These are phyloP conservation scores for Debaryomyces fabryi DNA, from an alignment of 1,139 yeast species.

Conservation along the genomic window DNA sequence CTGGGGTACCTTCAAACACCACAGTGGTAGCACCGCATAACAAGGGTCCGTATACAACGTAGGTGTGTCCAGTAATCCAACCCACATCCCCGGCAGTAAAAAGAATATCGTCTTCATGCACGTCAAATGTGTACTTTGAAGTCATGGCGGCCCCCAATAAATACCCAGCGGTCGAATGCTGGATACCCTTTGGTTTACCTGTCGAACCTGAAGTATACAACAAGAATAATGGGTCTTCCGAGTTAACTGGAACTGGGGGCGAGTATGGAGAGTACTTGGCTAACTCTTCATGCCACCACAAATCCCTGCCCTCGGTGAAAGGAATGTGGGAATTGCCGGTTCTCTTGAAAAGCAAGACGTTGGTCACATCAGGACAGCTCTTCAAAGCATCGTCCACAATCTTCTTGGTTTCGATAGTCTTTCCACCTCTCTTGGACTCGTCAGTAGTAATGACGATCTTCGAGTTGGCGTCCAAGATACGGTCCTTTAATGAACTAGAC, in stretches of 20 bases:
- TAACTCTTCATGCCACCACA: constrained; percentile 82
- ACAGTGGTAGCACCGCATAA: constrained; percentile 79
- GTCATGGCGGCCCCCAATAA: constrained; percentile 70
- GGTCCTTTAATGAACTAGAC: constrained; percentile 72
- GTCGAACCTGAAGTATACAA: constrained; percentile 72
- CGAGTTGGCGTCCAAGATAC: constrained; percentile 77
- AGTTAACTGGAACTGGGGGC: constrained; percentile 61
- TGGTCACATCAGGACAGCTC: constrained; percentile 66
- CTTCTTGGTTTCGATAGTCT: constrained; percentile 78
- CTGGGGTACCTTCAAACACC: constrained; percentile 86
- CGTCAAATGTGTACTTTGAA: constrained; percentile 75
- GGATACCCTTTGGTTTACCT: constrained; percentile 71
- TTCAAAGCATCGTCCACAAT: constrained; percentile 81
- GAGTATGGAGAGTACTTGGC: constrained; percentile 64
- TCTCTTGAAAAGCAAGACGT: constrained; percentile 72
- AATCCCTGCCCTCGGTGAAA: constrained; percentile 62
- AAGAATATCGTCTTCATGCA: constrained; percentile 68
- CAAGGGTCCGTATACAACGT: constrained; percentile 81
- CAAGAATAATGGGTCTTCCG: constrained; percentile 66
- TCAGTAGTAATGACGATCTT: constrained; percentile 76
- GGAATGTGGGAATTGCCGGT: constrained; percentile 72
- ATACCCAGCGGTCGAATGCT: constrained; percentile 80
- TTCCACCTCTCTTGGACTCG: constrained; percentile 82
- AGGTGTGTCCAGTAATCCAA: constrained; percentile 89
- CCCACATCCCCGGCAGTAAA: constrained; percentile 91